A percentile compares a stretch with the other conserved stretches of the same genome.
These are phyloP conservation scores for Pseudogymnoascus sp. DNA, from an alignment of 2,329 filamentous ascomycete genomes.

Conservation along the genomic window DNA sequence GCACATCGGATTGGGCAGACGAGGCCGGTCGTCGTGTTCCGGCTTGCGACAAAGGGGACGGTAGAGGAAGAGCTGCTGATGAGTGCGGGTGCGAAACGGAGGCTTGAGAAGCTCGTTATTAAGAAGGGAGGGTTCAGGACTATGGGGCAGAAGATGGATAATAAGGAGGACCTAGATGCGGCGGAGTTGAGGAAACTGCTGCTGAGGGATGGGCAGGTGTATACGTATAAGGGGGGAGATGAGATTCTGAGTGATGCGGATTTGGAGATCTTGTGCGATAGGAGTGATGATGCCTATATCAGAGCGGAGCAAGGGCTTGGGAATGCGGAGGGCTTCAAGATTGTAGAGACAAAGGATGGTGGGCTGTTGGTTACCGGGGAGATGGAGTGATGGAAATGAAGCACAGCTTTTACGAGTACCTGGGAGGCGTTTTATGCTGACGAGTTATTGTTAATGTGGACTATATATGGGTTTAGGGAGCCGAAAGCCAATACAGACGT, in stretches of 20 bases:
- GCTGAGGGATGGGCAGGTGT: slow-evolving; percentile 62
- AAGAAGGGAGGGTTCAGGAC: slow-evolving; percentile 79
- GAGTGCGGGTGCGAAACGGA: slow-evolving; percentile 82
- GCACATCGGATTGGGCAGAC: slow-evolving; percentile 93
- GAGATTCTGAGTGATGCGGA: slow-evolving; percentile 68
- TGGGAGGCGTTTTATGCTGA: neutral
- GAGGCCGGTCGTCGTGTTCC: slow-evolving; percentile 83
- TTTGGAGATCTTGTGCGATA: slow-evolving; percentile 67
- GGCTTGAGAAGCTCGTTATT: slow-evolving; percentile 90
- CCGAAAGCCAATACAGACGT: neutral
- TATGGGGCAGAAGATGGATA: slow-evolving; percentile 52
- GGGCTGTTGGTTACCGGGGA: slow-evolving; percentile 23
- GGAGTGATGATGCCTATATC: slow-evolving; percentile 52
- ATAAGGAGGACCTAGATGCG: slow-evolving; percentile 41
- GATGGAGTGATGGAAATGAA: slow-evolving; percentile 16
- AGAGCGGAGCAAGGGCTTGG: slow-evolving; percentile 72
- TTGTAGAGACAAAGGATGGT: slow-evolving; percentile 67
- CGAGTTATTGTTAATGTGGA: neutral
- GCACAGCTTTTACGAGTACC: neutral
- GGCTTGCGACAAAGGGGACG: slow-evolving; percentile 84
- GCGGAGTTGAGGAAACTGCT: slow-evolving; percentile 55
- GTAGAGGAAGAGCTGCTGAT: slow-evolving; percentile 82
- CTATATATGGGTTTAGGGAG: neutral
- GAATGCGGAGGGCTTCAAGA: slow-evolving; percentile 60
- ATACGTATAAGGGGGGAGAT: slow-evolving; percentile 48